Percentiles rank a stretch among this genome's conserved stretches.
Evolutionary conservation across 306 rosid genomes (phyloP).

Genomic region (Sindora glabra): DNA sequence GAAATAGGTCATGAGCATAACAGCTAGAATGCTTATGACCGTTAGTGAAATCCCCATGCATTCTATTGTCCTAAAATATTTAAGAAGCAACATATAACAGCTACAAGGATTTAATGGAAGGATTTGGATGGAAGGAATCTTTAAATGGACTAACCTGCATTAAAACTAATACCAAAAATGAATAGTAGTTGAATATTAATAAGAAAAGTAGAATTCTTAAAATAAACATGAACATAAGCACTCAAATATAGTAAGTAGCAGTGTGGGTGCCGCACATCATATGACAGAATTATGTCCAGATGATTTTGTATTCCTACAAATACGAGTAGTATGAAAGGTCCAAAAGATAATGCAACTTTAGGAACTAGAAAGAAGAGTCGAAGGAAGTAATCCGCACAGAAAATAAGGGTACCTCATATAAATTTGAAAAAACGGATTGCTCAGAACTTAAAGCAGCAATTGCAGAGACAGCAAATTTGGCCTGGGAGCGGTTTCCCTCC

Average conservation of each 20-base stretch:
- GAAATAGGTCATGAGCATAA: no score
- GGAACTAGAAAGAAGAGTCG: neutral
- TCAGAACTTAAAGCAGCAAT: conserved; percentile 54
- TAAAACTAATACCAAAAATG: no score
- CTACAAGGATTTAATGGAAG: no score
- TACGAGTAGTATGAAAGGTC: neutral
- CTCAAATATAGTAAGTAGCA: neutral
- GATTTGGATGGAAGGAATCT: no score
- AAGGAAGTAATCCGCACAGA: neutral
- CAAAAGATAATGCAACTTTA: neutral
- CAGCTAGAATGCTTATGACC: no score
- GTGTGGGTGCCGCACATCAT: neutral
- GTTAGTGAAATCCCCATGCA: no score
- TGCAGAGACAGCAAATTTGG: conserved; percentile 70
- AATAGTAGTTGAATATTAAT: no score
- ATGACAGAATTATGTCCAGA: neutral
- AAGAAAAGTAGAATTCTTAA: no score
- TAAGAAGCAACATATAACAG: no score
- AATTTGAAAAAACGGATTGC: conserved; percentile 33
- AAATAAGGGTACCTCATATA: conserved; percentile 55
- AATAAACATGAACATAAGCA: no score
- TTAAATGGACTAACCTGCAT: no score
- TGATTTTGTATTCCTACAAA: neutral
- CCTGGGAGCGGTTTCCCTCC: conserved; percentile 69
- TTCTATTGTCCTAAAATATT: no score